Evolutionary conservation across 1,139 yeast genomes (phyloP), one percentile per base, ranked within the genome.

Genomic region (Arxiozyma bovina): DNA sequence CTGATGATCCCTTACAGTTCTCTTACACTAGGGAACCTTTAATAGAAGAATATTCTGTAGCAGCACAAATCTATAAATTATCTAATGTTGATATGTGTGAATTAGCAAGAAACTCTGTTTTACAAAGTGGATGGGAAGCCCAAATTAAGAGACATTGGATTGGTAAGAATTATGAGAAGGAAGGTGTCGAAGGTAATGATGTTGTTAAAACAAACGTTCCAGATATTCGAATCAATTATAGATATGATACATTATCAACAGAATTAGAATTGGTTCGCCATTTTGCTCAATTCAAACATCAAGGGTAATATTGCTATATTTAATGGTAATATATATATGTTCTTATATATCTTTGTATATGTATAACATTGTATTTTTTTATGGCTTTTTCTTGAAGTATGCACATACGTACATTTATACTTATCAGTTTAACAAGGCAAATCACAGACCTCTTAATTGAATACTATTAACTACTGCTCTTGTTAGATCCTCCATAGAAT

Each of bases 61-160:
- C 99, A 4, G 97, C 97, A 0, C 98, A 93, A 71, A 93, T 93
- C 62, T 93, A 91, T 76, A 90, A 93, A 68, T 76, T 93, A 47
- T 87, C 96, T 0, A 83, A 90, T 55, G 98, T 91, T 23, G 99
- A 93, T 71, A 88, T 94, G 95, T 93, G 98, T 70, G 99, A 93
- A 69, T 69, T 85, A 58, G 91, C 91, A 0, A 77, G 82, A 59
- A 83, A 84, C 69, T 90, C 98, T 0, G 98, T 91, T 4, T 71
- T 79, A 53, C 97, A 91, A 74, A 84, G 94, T 60, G 99, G 99
- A 0, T 93, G 91, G 81, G 99, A 93, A 70, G 79, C 83, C 55
- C 76, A 76, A 42, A 79, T 93, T 65, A 94, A 93, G 72, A 80
- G 77, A 63, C 97, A 91, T 68, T 93, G 99, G 99, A 74, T 91